Evolutionary conservation across 495 filamentous ascomycete species (phyloP), one percentile per base, ranked within the genome.

Genomic region (Trichodelitschia bisporula): DNA sequence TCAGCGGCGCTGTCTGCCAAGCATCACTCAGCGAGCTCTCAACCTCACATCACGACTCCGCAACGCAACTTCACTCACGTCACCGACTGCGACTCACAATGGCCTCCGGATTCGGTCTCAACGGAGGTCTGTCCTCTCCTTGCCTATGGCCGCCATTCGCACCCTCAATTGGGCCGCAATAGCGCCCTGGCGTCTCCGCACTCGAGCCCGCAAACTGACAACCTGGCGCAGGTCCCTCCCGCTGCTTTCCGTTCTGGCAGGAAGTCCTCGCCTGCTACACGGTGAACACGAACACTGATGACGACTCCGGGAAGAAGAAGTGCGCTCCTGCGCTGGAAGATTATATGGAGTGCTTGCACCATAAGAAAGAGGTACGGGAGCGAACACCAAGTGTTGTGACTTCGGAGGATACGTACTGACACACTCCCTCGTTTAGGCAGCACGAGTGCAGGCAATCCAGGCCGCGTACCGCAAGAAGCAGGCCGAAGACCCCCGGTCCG

Each of bases 191-290:
- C 11, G 10, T 6, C 20, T 26, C 6, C 18, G 26, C 17, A 31
- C 4, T n/a, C 9, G 15, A 12, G 15, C 14, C 6, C 10, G 28
- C 4, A 3, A 12, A 13, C 13, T 6, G 1, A 29, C 20, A 4
- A 11, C 19, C 18, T 29, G 17, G 18, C 13, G 15, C 50, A 91
- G 83, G 79, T 44, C 73, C 69, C 36, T 69, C 67, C 43, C 72
- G 90, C 57, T 99, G 86, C 70, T 95, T 89, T 55, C 76, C 78
- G 49, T 99, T 93, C 67, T 99, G 89, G 89, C 86, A 56, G 68
- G 54, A 58, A 43, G 53, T 58, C 17, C 54, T 58, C 29, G 54
- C 54, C 32, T 58, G 54, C 49, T 58, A 58, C 41, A 54, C 53
- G 21, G 45, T 53, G 10, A 58, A 58, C 38, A 50, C 51, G 26